These are phyloP conservation scores for Miscanthus lutarioriparius DNA, from an alignment of 176 grass and related monocot genomes.

Conservation along the genomic window DNA sequence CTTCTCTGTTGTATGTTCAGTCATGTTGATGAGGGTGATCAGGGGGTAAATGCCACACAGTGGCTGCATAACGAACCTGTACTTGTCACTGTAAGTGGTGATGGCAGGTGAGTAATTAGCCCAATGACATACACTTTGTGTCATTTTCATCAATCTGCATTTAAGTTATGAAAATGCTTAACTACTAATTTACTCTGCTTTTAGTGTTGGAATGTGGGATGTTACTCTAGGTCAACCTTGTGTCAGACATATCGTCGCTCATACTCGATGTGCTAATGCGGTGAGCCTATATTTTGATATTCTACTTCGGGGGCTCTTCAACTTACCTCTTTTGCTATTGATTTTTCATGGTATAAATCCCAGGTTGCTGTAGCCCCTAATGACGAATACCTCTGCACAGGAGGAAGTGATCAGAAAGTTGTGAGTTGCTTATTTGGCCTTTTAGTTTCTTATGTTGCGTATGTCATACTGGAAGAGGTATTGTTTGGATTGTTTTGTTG, in stretches of 20 bases:
- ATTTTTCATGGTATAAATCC: constrained; percentile 40
- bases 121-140: not conserved
- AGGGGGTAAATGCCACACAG: constrained; percentile 74
- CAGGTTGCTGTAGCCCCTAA: constrained; percentile 82
- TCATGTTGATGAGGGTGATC: constrained; percentile 73
- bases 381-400: constrained; percentile 87
- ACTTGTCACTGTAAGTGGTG: constrained; percentile 80
- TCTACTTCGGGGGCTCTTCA: constrained; percentile 24
- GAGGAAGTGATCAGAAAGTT: constrained; percentile 95
- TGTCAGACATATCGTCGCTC: constrained; percentile 69
- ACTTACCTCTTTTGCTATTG: constrained; percentile 20
- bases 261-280: constrained; percentile 80
- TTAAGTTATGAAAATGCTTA: constrained; percentile 25
- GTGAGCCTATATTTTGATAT: constrained; percentile 53
- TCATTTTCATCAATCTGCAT: constrained; percentile 20
- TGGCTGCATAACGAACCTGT: constrained; percentile 84
- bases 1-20: constrained; percentile 42
- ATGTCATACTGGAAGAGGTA: not conserved
- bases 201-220: constrained; percentile 89
- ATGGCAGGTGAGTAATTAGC: constrained; percentile 66
- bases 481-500: not conserved
- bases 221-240: constrained; percentile 80
- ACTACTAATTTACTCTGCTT: constrained; percentile 26
- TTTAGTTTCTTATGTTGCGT: constrained; percentile 20
- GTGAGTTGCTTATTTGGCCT: constrained; percentile 58